These are phyloP conservation scores for Fusarium xyrophilum DNA, from an alignment of 2,329 filamentous ascomycete genomes.

Conservation along the genomic window DNA sequence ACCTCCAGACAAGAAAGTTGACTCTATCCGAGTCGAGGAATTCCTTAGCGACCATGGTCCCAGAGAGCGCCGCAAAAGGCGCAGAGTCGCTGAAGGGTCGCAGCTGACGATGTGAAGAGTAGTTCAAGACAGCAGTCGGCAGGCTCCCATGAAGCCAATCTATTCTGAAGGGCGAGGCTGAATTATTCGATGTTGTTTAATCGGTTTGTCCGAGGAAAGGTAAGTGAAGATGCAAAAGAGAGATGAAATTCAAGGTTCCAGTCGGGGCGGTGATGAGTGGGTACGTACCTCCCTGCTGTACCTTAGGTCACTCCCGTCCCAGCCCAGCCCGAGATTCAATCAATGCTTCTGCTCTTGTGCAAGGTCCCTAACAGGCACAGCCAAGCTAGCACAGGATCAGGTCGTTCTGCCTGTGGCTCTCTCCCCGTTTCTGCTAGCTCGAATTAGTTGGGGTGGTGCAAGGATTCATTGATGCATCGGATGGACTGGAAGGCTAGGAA, in stretches of 20 bases:
- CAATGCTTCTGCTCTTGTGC: constrained; percentile 18
- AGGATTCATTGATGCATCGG: constrained; percentile 29
- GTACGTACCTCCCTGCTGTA: constrained; percentile 38
- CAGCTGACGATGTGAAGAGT: constrained; percentile 16
- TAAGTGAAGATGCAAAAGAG: constrained; percentile 46
- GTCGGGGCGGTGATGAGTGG: constrained; percentile 40
- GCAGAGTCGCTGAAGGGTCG: constrained; percentile 41
- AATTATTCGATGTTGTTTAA: constrained; percentile 23
- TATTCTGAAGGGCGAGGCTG: constrained; percentile 24
- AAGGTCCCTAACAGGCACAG: constrained; percentile 18
- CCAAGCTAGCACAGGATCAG: constrained; percentile 24
- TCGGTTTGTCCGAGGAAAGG: constrained; percentile 37
- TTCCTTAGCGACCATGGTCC: constrained; percentile 62
- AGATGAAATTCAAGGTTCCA: constrained; percentile 47
- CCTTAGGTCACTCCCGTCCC: constrained; percentile 23
- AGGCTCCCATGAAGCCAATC: constrained; percentile 29
- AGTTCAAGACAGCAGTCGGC: constrained; percentile 16
- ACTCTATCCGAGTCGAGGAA: constrained; percentile 70
- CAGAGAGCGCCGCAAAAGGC: constrained; percentile 45
- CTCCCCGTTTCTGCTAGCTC: constrained; percentile 39
- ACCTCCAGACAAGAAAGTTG: constrained; percentile 77
- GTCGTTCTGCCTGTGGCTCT: constrained; percentile 33
- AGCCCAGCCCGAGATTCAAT: constrained; percentile 25
- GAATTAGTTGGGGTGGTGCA: constrained; percentile 37
- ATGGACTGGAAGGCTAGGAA: constrained; percentile 26